These are phyloP conservation scores for Malassezia globosa DNA, from an alignment of 1,284 basidiomycete species.

Conservation along the genomic window DNA sequence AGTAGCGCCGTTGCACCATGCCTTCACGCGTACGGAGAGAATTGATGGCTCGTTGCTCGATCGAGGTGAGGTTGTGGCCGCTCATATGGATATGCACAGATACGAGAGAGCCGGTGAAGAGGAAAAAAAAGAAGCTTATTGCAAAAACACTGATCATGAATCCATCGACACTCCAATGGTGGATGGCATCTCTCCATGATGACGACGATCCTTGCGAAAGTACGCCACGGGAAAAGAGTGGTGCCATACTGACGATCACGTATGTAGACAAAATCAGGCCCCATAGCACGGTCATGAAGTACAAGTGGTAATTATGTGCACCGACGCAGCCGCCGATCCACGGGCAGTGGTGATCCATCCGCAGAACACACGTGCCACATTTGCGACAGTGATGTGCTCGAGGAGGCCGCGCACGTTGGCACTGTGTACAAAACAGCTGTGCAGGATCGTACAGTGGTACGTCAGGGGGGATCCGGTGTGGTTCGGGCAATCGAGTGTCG, in stretches of 20 bases:
- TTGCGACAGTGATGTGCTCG: constrained; percentile 46
- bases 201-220: constrained; percentile 7
- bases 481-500: constrained; percentile 6
- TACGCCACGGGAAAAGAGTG: constrained; percentile 35
- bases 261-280: constrained; percentile 55
- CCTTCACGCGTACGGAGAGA: constrained; percentile 58
- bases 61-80: constrained; percentile 60
- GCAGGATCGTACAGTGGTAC: constrained; percentile 7
- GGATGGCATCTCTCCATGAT: constrained; percentile 10
- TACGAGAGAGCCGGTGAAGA: constrained; percentile 59
- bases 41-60: constrained; percentile 59
- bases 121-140: constrained; percentile 55
- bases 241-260: constrained; percentile 52
- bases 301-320: constrained; percentile 46
- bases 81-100: constrained; percentile 58
- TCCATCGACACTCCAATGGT: constrained; percentile 52
- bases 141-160: constrained; percentile 59
- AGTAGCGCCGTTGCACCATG: constrained; percentile 48
- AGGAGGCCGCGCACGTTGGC: constrained; percentile 24
- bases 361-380: constrained; percentile 37
- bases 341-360: constrained; percentile 52
- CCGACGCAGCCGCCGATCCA: constrained; percentile 52
- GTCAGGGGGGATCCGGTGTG: constrained; percentile 4
- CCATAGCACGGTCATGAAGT: constrained; percentile 61
- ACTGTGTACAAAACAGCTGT: constrained; percentile 9